A percentile compares a stretch with the other conserved stretches of the same genome.
Conservation (phyloP, 306 rosid species). For the Vachellia collinsii region DNA sequence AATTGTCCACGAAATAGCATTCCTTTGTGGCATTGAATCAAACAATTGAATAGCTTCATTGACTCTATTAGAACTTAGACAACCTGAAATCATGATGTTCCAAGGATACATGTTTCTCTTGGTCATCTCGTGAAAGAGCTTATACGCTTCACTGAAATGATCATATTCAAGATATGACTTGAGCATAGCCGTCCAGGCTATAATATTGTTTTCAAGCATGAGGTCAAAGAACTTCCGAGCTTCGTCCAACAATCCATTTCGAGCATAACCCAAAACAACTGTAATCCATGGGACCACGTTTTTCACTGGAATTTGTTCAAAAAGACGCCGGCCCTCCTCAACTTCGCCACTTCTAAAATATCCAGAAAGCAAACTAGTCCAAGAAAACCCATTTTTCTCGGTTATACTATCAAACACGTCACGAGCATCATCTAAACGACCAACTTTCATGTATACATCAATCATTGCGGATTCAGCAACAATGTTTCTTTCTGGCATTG, state of each 20-base stretch:
- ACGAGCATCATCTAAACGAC: slow-evolving; percentile 48
- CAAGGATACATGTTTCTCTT: too few species aligned
- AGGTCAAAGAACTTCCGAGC: slow-evolving; percentile 12
- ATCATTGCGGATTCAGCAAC: slow-evolving; percentile 53
- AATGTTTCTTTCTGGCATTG: slow-evolving; percentile 30
- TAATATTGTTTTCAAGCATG: too few species aligned
- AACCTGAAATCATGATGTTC: too few species aligned
- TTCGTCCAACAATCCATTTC: slow-evolving; percentile 40
- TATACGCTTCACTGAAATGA: too few species aligned
- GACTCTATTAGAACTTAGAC: too few species aligned
- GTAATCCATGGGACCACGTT: slow-evolving; percentile 54
- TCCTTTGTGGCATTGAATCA: too few species aligned
- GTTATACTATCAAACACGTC: slow-evolving; percentile 46
- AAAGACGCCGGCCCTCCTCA: slow-evolving; percentile 46
- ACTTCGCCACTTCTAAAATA: slow-evolving; percentile 44
- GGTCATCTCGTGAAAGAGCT: too few species aligned
- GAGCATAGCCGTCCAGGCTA: too few species aligned
- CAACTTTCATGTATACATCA: slow-evolving; percentile 47
- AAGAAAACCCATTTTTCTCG: slow-evolving; percentile 48
- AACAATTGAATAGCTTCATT: too few species aligned
- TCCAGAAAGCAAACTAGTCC: slow-evolving; percentile 60
- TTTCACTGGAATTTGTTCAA: slow-evolving; percentile 50
- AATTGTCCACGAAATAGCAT: too few species aligned
- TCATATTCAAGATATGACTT: too few species aligned
- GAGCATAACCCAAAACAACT: slow-evolving; percentile 44